Evolutionary conservation across 805 yeast species (phyloP).

Genomic region (Candida sphagnicola): DNA sequence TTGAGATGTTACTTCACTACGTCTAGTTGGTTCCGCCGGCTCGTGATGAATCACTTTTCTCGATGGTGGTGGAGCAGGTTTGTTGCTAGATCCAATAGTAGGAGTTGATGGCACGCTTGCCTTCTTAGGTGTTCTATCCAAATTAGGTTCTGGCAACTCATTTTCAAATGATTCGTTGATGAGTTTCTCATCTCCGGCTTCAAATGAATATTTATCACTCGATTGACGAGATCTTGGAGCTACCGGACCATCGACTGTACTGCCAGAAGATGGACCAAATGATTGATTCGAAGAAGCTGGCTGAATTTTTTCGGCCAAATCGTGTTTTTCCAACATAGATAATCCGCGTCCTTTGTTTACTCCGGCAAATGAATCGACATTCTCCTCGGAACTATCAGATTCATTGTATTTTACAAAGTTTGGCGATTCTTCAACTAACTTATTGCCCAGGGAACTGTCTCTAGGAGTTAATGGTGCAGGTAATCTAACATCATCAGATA

Average conservation of each 20-base stretch:
- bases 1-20: constrained; percentile 36
- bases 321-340: constrained; percentile 32
- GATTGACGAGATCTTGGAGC: constrained; percentile 1
- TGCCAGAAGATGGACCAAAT: neutral
- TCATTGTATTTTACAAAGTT: constrained; percentile 2
- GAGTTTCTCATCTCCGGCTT: constrained; percentile 1
- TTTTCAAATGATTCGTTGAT: neutral
- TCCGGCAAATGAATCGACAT: neutral
- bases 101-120: neutral
- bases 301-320: constrained; percentile 14
- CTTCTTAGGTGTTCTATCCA: neutral
- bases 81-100: constrained; percentile 1
- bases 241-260: neutral
- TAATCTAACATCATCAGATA: neutral
- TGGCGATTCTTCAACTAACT: neutral
- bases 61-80: constrained; percentile 58
- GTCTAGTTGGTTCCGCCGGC: constrained; percentile 13
- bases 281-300: neutral
- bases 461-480: constrained; percentile 2
- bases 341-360: constrained; percentile 6
- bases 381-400: constrained; percentile 2
- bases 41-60: constrained; percentile 43
- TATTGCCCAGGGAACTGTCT: neutral
- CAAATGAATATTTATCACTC: constrained; percentile 3
- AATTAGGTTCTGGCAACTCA: neutral